These are phyloP conservation scores for Macaranga tanarius DNA, from an alignment of 441 rosid species.

Conservation along the genomic window DNA sequence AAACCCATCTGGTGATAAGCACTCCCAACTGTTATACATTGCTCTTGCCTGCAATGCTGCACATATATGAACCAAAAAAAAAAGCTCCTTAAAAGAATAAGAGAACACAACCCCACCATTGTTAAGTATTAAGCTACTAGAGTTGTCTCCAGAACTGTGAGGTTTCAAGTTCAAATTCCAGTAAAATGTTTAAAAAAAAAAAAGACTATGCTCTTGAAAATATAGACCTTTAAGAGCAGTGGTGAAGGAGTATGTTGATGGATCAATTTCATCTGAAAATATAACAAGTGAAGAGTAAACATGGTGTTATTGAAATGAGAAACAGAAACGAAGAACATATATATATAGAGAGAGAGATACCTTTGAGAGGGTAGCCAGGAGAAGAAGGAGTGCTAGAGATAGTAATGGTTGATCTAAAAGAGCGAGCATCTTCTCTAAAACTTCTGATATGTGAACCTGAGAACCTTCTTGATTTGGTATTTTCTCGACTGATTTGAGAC, in stretches of 20 bases:
- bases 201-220: background rate
- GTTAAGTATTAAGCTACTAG: background rate
- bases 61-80: background rate
- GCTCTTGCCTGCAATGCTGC: slow-evolving; percentile 89
- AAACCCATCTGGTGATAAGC: slow-evolving; percentile 73
- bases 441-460: slow-evolving; percentile 83
- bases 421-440: slow-evolving; percentile 69
- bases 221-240: slow-evolving; percentile 70
- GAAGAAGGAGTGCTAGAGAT: slow-evolving; percentile 96
- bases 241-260: slow-evolving; percentile 88
- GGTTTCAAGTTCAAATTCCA: no score
- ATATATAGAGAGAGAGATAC: slow-evolving; percentile 20
- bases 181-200: no score
- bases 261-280: slow-evolving; percentile 78
- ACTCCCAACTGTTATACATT: slow-evolving; percentile 50
- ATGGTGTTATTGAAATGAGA: background rate
- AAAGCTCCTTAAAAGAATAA: background rate
- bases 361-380: slow-evolving; percentile 74
- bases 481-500: slow-evolving; percentile 58
- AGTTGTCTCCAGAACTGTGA: background rate
- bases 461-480: slow-evolving; percentile 73
- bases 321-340: background rate
- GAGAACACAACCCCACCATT: background rate
- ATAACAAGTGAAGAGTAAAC: background rate
- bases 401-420: slow-evolving; percentile 63